Percentiles rank a stretch among this genome's conserved stretches.
phyloP scores from a whole-genome alignment of 2,329 filamentous ascomycete species.

The Stemphylium beticola region DNA sequence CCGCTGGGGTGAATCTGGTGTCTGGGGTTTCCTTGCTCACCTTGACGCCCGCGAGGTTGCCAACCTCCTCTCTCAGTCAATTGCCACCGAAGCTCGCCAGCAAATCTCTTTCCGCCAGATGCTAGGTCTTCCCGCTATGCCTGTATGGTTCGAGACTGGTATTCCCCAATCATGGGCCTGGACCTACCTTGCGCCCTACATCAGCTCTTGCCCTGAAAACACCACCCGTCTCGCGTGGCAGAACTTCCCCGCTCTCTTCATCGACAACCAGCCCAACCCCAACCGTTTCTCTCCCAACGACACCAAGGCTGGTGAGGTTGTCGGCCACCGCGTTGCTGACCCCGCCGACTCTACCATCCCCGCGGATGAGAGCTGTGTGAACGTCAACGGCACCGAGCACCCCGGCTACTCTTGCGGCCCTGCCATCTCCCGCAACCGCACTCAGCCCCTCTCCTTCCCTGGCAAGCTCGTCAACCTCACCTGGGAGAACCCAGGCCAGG shows the following conservation, averaged over 20 bases:
- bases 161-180: constrained; percentile 86
- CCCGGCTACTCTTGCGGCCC: constrained; percentile 66
- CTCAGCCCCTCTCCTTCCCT: constrained; percentile 73
- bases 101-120: constrained; percentile 87
- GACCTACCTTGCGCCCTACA: constrained; percentile 81
- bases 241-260: constrained; percentile 75
- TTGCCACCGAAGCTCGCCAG: constrained; percentile 80
- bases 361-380: constrained; percentile 61
- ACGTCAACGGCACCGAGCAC: constrained; percentile 60
- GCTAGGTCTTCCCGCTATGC: constrained; percentile 78
- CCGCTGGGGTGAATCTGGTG: constrained; percentile 77
- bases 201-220: constrained; percentile 74
- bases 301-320: constrained; percentile 68
- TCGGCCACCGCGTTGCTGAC: constrained; percentile 64
- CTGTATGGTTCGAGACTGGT: constrained; percentile 80
- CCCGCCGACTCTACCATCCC: constrained; percentile 57
- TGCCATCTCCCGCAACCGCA: constrained; percentile 71
- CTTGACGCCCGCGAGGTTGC: constrained; percentile 77
- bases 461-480: constrained; percentile 73
- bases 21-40: constrained; percentile 81
- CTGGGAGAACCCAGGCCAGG: constrained; percentile 74
- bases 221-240: constrained; percentile 81
- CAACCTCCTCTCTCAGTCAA: constrained; percentile 75
- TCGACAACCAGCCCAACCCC: constrained; percentile 79
- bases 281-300: constrained; percentile 69